Base-by-base conservation (phyloP, 106 monocot genomes). In the Alisma plantagoaquatica region DNA sequence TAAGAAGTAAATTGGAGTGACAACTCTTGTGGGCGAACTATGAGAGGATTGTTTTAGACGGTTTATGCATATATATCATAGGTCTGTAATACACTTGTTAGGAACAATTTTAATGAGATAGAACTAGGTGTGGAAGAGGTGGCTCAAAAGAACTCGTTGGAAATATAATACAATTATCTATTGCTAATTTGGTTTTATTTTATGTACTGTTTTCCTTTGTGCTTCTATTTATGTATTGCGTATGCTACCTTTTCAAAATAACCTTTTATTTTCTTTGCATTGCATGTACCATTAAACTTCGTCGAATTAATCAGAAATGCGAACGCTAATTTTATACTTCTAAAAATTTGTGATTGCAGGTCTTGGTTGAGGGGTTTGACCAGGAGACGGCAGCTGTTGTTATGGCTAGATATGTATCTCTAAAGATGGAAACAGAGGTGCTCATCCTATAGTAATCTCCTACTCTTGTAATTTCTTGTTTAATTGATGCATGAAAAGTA, bases 401-500 rank as follows among this genome's bases (percentile, higher is more conserved):
- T 46, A 63, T 98, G 51, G 96, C 96, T 46, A 89, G 96, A 76
- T 98, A 63, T 46, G 64, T 75, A 31, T 88, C 96, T 10, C 79
- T 98, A 68, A 98, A 98, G 73, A 98, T 98, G 96, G 96, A 98
- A 42, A 73, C 82, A 73, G 96, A 98, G 96, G 96, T 98, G 51
- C 23, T 51, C 46, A 23, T 38, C 5, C 35, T 52, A 66, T 32
- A 9, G 42, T 7, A 14, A 38, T 16, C 8, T 6, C 18, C 47
- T 46, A n/a, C n/a, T 22, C 5, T 21, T 45, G 16, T 29, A 60
- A 9, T 28, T 26, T 30, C 32, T 41, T 50, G 25, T 17, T 15
- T 11, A 10, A 12, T 15, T 15, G 30, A 29, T 9, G n/a, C n/a
- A n/a, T n/a, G n/a, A n/a, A n/a, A n/a, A n/a, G n/a, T n/a, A n/a